Base-by-base conservation (phyloP, 2,329 filamentous ascomycete species). In the Phialophora tarda region DNA sequence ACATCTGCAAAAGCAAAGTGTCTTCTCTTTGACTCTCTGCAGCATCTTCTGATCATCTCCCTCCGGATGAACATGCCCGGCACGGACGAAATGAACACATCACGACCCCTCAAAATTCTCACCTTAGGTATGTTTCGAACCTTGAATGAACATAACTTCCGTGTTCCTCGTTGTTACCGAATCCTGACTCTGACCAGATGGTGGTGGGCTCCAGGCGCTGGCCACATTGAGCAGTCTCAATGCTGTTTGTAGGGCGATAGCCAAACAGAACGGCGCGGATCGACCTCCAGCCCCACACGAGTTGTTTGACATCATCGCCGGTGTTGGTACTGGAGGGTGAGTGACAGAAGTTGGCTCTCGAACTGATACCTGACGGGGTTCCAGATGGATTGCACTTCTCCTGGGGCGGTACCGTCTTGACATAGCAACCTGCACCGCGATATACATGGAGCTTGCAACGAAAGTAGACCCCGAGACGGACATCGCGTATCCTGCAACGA, bases 351-450 rank as follows among this genome's bases (percentile, higher is more conserved):
- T 7, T n/a, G 30, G 14, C 17, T 41, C 51, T 23, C n/a, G 12
- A 28, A 34, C 32, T 28, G 12, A 55, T 10, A n/a, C 26, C 54
- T 58, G 21, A 63, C 41, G 30, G 24, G 21, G 14, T 41, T 38
- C 41, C 28, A 68, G 65, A 41, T 69, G 67, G 63, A 65, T 71
- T 53, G 69, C 66, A 12, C 38, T 69, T 26, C 56, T 71, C 34
- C 62, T 69, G 14, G 69, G 69, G 6, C 64, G 66, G 34, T 71
- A 71, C 32, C 55, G 64, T 11, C 66, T 71, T 41, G 69, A 71
- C 24, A 65, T 69, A 17, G 48, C 61, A 21, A 65, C 63, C 23
- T 67, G 66, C 38, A 71, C 63, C 41, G 53, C 63, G 7, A 47
- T 67, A 23, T 71, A 71, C 57, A 67, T 71, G 66, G 69, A 71